These are phyloP conservation scores for Nakazawaea wyomingensis DNA, from an alignment of 805 yeast genomes.

Conservation along the genomic window DNA sequence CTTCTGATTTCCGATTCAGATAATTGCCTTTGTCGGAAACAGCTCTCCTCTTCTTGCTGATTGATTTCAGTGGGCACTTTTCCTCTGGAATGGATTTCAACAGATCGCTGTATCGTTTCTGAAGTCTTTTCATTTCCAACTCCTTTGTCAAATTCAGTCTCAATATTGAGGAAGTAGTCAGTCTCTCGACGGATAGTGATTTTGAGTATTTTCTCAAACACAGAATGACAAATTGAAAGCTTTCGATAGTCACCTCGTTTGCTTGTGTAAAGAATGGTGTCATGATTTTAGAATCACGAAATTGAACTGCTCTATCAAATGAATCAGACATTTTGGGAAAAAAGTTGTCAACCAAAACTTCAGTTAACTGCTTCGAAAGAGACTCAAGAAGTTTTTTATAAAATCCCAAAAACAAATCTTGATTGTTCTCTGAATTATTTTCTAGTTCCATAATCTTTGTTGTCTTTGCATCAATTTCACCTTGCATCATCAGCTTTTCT, in stretches of 20 bases:
- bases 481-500: background rate
- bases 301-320: background rate
- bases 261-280: background rate
- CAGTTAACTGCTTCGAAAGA: background rate
- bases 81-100: background rate
- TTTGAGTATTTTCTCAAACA: slow-evolving; percentile 1
- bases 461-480: background rate
- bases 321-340: background rate
- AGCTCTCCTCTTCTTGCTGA: background rate
- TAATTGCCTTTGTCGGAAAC: background rate
- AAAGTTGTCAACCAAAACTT: background rate
- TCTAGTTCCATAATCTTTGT: background rate
- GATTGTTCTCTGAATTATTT: background rate
- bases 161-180: background rate
- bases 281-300: background rate
- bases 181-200: background rate
- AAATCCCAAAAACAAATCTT: background rate
- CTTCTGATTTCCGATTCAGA: background rate
- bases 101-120: background rate
- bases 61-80: background rate
- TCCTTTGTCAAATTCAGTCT: background rate
- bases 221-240: background rate
- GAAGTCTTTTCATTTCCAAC: background rate
- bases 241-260: background rate
- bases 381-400: background rate